These are phyloP conservation scores for Hapsidospora chrysogenum DNA, from an alignment of 495 filamentous ascomycete genomes.

Conservation along the genomic window DNA sequence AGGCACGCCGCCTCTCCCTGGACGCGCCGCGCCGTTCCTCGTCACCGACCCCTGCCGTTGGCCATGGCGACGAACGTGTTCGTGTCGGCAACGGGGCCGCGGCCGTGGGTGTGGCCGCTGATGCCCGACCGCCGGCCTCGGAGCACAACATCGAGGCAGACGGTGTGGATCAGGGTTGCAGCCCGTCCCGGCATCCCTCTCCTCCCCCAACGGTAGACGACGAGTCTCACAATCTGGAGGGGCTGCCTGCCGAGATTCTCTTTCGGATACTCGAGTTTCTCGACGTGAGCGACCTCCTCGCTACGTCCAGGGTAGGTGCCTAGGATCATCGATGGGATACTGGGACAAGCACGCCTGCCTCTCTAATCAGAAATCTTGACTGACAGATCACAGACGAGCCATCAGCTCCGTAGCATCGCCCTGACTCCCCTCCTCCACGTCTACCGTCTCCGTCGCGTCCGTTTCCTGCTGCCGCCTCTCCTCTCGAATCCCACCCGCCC, in stretches of 20 bases:
- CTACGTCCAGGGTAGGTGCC: constrained; percentile 33
- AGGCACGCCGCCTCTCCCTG: background rate
- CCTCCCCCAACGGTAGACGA: background rate
- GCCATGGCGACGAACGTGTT: too few species aligned
- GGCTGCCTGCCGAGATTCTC: constrained; percentile 38
- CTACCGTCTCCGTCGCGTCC: constrained; percentile 33
- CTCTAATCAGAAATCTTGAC: too few species aligned
- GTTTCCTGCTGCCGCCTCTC: constrained; percentile 25
- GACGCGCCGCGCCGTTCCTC: too few species aligned
- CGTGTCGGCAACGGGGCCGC: too few species aligned
- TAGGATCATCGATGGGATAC: too few species aligned
- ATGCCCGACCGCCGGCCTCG: background rate
- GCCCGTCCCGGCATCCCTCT: too few species aligned
- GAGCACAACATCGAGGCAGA: background rate
- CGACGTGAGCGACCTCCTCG: constrained; percentile 39
- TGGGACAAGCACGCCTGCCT: too few species aligned
- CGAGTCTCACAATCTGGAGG: too few species aligned
- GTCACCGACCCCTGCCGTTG: too few species aligned
- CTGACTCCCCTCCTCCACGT: constrained; percentile 37
- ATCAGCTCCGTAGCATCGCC: constrained; percentile 34
- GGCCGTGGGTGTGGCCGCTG: background rate
- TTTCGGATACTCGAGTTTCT: constrained; percentile 35
- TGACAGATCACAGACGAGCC: constrained; percentile 36
- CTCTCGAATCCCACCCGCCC: constrained; percentile 34
- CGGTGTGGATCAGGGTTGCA: too few species aligned